These are phyloP conservation scores for Metschnikowia arizonensis DNA, from an alignment of 805 yeast species.

Conservation along the genomic window DNA sequence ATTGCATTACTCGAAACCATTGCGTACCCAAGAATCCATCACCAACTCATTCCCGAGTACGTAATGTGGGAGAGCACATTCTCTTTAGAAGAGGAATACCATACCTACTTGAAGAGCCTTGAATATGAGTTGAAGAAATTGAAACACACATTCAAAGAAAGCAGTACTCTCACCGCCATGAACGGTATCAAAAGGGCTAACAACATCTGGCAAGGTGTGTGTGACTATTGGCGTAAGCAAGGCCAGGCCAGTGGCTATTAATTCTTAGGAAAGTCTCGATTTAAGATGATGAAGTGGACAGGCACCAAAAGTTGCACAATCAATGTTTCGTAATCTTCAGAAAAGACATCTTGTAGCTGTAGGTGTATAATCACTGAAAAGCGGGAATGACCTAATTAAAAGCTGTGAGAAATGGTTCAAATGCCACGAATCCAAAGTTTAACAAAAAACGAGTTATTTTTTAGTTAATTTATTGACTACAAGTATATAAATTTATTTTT, in stretches of 20 bases:
- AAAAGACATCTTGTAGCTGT: not conserved
- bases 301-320: not conserved
- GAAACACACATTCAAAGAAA: slow-evolving; percentile 28
- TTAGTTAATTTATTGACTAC: too few species aligned
- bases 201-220: slow-evolving; percentile 61
- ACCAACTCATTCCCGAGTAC: slow-evolving; percentile 76
- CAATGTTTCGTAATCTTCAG: not conserved
- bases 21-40: slow-evolving; percentile 81
- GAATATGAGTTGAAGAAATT: slow-evolving; percentile 42
- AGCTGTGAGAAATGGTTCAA: not conserved
- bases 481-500: too few species aligned
- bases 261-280: not conserved
- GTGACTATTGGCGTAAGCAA: slow-evolving; percentile 86
- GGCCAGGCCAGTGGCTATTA: slow-evolving; percentile 70
- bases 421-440: not conserved
- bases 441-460: not conserved
- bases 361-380: too few species aligned
- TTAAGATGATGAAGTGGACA: not conserved
- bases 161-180: slow-evolving; percentile 40
- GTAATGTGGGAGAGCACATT: slow-evolving; percentile 58
- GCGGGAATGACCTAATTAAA: not conserved
- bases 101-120: not conserved
- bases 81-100: slow-evolving; percentile 29
- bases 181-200: slow-evolving; percentile 43
- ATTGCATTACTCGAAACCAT: slow-evolving; percentile 62